Base-by-base conservation (phyloP, 1,139 yeast species). In the Saccharomycopsis hybrid region DNA sequence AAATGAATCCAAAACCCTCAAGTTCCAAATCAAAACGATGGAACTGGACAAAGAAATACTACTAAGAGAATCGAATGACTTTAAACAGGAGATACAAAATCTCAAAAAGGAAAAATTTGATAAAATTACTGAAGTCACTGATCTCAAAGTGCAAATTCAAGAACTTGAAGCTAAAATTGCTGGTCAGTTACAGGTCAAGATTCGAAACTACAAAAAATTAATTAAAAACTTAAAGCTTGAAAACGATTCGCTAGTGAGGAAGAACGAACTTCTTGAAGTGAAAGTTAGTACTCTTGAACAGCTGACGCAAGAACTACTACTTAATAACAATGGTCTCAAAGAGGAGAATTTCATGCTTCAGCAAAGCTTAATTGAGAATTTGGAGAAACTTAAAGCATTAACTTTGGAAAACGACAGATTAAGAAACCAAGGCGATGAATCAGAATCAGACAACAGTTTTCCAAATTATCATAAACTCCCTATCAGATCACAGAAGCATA, bases 61-160 rank as follows among this genome's bases (percentile, higher is more conserved):
- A 7, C 36, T 49, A 8, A 46, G 35, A 41, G 53, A 52, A 30
- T 37, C 39, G 2, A 47, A 40, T 7, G 24, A 29, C 9, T 50
- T 50, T 25, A 44, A 42, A 18, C 43, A 27, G 31, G 48, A 51
- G 39, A 41, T 50, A 8, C 42, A 41, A 18, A 29, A 30, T 5
- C 43, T 51, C 46, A 49, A 50, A 30, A 41, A 33, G 13, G 54
- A 51, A 18, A 51, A 51, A 30, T 51, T 51, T 43, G 52, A 51
- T 13, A 48, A 51, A 28, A 51, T 51, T 11, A 40, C 48, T 18
- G 52, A 51, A 35, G 28, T 46, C 33, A 51, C 52, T 11, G 29
- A 43, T 18, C 24, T 51, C 13, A 51, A 46, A 46, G 41, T 51
- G 9, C 43, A 30, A 31, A 25, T 51, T 11, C 32, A 31, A 28